Base-by-base conservation (phyloP, 2,329 filamentous ascomycete genomes). In the Exophiala sp. region DNA sequence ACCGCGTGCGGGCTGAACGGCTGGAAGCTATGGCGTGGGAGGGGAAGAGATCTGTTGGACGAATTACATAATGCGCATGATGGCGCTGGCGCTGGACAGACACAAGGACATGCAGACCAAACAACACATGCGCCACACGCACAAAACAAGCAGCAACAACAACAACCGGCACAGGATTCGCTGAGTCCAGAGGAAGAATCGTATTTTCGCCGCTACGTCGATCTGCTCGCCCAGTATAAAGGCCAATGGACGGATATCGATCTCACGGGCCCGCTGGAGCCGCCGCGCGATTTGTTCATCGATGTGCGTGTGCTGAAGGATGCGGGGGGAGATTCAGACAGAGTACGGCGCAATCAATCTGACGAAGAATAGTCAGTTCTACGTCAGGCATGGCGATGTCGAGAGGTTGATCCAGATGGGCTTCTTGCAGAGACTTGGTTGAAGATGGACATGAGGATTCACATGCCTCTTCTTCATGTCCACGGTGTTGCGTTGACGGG, bases 201-300 rank as follows among this genome's bases (percentile, higher is more conserved):
- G 62, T 98, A 96, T 64, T 86, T 95, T 50, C 79, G 91, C 53
- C 85, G 90, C 63, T 98, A 96, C 65, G 84, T 85, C 58, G 90
- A 98, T 63, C 74, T 98, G 58, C 73, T 98, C 48, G 88, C 91
- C n/a, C 88, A 89, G 1, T 96, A 94, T 70, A 98, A 98, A 67
- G 93, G 93, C 1, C 89, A 95, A 63, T 98, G 91, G 91, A 97
- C 91, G 16, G 93, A 98, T 66, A 86, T 98, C 59, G 93, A 98
- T 68, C 73, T 98, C 47, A 96, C 93, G 2, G 93, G 93, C 24
- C 93, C 86, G 63, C 73, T 98, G 64, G 89, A 95, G 64, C 93
- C 93, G 19, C 93, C 93, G n/a, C 81, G 82, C 61, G 93, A 98
- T 69, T 72, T 98, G 46, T 98, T 97, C 67, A 95, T 98, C 62